Evolutionary conservation across 176 grass and related monocot species (phyloP).

Genomic region (Musa acuminata): DNA sequence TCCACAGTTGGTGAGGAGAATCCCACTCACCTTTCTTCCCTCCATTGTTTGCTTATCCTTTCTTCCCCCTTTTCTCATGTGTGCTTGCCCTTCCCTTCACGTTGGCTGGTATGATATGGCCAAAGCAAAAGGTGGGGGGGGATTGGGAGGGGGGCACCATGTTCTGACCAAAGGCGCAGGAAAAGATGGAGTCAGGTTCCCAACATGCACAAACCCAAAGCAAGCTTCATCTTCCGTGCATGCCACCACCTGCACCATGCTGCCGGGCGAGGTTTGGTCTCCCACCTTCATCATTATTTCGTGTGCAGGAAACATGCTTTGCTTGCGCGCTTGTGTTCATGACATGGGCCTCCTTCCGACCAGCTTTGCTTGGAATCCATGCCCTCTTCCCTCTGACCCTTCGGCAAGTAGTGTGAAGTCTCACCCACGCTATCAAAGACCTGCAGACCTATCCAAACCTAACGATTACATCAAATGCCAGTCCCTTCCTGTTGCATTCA

Average conservation of each 20-base stretch:
- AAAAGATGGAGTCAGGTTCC: constrained; percentile 11
- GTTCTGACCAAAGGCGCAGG: constrained; percentile 15
- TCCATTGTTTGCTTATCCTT: constrained; percentile 4
- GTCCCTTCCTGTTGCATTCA: no score
- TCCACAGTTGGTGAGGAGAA: constrained; percentile 19
- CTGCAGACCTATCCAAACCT: no score
- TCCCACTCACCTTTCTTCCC: constrained; percentile 20
- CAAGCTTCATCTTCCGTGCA: not conserved
- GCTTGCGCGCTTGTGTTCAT: constrained; percentile 23
- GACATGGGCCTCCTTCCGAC: not conserved
- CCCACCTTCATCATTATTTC: constrained; percentile 26
- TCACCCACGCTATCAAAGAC: no score
- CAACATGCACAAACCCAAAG: constrained; percentile 4
- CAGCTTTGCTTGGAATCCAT: constrained; percentile 17
- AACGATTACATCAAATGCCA: no score
- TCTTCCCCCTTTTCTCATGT: not conserved
- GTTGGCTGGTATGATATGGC: not conserved
- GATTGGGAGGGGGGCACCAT: not conserved
- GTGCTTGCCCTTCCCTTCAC: not conserved
- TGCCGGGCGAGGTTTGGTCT: constrained; percentile 10
- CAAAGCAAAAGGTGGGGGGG: constrained; percentile 8
- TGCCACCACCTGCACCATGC: constrained; percentile 10
- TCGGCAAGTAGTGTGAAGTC: not conserved
- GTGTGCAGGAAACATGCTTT: constrained; percentile 27
- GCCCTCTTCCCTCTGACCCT: not conserved